Conservation (phyloP, 495 filamentous ascomycete genomes). For the Annulohypoxylon maeteangense region DNA sequence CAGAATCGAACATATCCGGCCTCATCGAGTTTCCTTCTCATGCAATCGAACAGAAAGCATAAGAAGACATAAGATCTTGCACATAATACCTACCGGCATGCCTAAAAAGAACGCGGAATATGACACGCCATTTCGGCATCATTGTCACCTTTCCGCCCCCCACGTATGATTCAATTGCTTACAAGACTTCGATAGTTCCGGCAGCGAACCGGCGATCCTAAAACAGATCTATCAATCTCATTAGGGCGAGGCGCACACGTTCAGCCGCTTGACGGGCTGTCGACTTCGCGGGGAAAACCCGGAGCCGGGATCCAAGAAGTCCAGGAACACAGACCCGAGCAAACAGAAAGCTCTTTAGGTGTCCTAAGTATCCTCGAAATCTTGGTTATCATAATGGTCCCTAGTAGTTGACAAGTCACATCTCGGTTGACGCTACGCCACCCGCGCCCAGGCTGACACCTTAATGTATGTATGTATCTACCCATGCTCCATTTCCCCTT, state of each 20-base stretch:
- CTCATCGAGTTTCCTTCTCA: conserved; percentile 20
- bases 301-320: conserved; percentile 41
- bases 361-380: conserved; percentile 37
- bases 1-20: conserved; percentile 34
- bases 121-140: conserved; percentile 37
- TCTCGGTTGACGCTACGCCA: conserved; percentile 37
- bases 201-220: conserved; percentile 36
- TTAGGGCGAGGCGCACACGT: conserved; percentile 28
- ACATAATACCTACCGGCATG: neutral
- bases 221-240: conserved; percentile 30
- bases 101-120: conserved; percentile 10
- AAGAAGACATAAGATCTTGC: conserved; percentile 36
- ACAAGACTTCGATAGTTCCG: conserved; percentile 26
- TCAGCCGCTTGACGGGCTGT: conserved; percentile 42
- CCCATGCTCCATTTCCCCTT: conserved; percentile 18
- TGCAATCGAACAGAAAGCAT: conserved; percentile 15
- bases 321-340: conserved; percentile 40
- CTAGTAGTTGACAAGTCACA: conserved; percentile 43
- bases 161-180: conserved; percentile 41
- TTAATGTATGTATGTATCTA: conserved; percentile 9
- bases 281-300: conserved; percentile 46
- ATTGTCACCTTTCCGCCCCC: conserved; percentile 32
- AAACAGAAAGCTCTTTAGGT: conserved; percentile 39
- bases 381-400: conserved; percentile 34
- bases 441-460: conserved; percentile 20